Evolutionary conservation across 257 asterid genomes (phyloP), one percentile per base, ranked within the genome.

Genomic region (Asclepias syriaca): DNA sequence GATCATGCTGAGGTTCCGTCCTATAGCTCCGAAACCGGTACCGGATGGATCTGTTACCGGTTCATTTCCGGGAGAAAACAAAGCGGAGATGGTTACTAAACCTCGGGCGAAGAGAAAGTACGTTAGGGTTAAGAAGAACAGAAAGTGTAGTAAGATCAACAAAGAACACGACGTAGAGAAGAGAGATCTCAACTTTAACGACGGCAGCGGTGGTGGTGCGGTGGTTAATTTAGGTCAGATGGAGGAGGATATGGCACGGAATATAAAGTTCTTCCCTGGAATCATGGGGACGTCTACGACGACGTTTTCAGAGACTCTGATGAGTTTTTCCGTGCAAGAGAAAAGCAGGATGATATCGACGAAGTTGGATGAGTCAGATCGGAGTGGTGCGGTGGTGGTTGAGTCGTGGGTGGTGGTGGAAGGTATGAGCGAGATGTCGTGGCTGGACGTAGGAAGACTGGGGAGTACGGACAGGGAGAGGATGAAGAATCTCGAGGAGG

Each of bases 401-500:
- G 88, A 84, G 73, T 79, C 88, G 8, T 84, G 86, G 84, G 60
- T 84, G 79, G 76, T 79, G 80, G 81, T 84, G 19, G 84, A 75
- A 3, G 82, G 80, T 21, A 39, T 78, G 63, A 50, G 74, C 7
- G 77, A 61, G 68, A 63, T 78, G 61, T 63, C 80, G 61, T 63
- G 75, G 71, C 40, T 64, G 9, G 84, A 48, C 15, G 61, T 37
- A n/a, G 77, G 51, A 45, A 77, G 19, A 19, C 29, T 81, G 40
- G 88, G 88, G 13, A 40, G 66, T 73, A 75, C 84, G 63, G 88
- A 84, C 61, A 46, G 21, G 56, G 86, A 81, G 81, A 84, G 72
- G 79, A 81, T 75, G 80, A 27, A 32, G 78, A 79, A 63, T 70
- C 82, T 84, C 56, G 82, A 79, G 34, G 10, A 27, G 63, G 86